Percentiles rank a stretch among this genome's conserved stretches.
phyloP scores from a whole-genome alignment of 768 basidiomycete genomes.

The Cystofilobasidium ferigula region DNA sequence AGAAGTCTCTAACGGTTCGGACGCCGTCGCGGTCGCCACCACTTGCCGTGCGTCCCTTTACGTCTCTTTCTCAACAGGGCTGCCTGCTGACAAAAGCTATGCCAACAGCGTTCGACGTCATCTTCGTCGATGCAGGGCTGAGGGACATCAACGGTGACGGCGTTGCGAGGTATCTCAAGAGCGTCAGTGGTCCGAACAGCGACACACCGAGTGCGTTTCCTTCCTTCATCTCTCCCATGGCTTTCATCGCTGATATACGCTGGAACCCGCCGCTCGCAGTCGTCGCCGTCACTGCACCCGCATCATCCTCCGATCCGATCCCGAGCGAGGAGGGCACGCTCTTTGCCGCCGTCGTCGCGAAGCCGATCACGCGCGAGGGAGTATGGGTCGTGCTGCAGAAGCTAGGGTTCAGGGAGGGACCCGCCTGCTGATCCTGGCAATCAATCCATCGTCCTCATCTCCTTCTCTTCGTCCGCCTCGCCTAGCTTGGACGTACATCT shows the following conservation, averaged over 20 bases:
- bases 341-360: conserved; percentile 51
- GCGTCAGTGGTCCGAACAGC: conserved; percentile 87
- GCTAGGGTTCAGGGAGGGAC: conserved; percentile 23
- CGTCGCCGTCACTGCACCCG: conserved; percentile 37
- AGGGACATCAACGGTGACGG: conserved; percentile 93
- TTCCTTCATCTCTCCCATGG: not conserved
- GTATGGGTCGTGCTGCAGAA: conserved; percentile 46
- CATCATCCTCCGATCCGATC: not conserved
- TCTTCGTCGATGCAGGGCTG: conserved; percentile 92
- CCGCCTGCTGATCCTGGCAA: no score
- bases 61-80: not conserved
- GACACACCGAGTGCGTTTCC: conserved; percentile 56
- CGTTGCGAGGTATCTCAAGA: conserved; percentile 93
- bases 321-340: conserved; percentile 33
- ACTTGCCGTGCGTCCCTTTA: conserved; percentile 65
- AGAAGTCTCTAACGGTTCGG: conserved; percentile 89
- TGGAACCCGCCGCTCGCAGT: conserved; percentile 27
- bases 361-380: conserved; percentile 81
- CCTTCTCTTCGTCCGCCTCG: not conserved
- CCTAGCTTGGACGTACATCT: no score
- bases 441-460: no score
- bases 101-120: conserved; percentile 75
- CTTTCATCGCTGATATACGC: not conserved
- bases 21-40: conserved; percentile 93
- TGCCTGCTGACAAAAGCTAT: conserved; percentile 29